Base-by-base conservation (phyloP, 2,329 filamentous ascomycete species). In the Sporothrix brasiliensis region DNA sequence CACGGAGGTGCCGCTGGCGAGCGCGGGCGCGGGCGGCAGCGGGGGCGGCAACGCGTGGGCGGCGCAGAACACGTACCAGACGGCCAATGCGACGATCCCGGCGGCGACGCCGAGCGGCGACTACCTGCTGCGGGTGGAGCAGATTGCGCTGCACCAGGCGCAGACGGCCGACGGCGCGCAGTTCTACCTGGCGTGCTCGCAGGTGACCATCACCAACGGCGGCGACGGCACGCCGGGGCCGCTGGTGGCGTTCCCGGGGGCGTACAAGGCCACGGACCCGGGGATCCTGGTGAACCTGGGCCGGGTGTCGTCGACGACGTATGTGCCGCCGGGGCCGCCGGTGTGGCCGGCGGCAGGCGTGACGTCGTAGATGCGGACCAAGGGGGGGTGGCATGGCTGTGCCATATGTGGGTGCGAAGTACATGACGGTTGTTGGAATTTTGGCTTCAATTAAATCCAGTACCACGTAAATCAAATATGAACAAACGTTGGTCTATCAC, bases 271-370 rank as follows among this genome's bases (percentile, higher is more conserved):
- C 11, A 71, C 65, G 3, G 74, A 76, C 69, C 75, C 74, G 1
- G 75, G 75, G 14, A 73, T 75, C 34, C 44, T 75, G 21, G 73
- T 76, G 58, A 75, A 75, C 71, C 75, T 76, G 19, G 72, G 73
- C 41, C 70, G 67, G 2, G 73, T 79, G 16, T 68, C 75, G 69
- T 74, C 77, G 1, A 72, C 73, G 7, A 68, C 73, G 1, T 80
- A 79, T 58, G 68, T 77, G 21, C 76, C 77, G 9, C 78, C 79
- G 0, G 81, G 81, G 0, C 81, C 81, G 0, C 75, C 77, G 0
- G 80, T 82, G 79, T 73, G 71, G 72, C 30, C 50, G 19, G 49
- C 61, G 9, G 24, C 39, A 58, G 44, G n/a, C 52, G 66, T 21
- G 4, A 41, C 30, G 16, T 41, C 30, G 56, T 41, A 39, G 54